Conservation (phyloP, 1,139 yeast genomes). For the Yamadazyma epiphylla region DNA sequence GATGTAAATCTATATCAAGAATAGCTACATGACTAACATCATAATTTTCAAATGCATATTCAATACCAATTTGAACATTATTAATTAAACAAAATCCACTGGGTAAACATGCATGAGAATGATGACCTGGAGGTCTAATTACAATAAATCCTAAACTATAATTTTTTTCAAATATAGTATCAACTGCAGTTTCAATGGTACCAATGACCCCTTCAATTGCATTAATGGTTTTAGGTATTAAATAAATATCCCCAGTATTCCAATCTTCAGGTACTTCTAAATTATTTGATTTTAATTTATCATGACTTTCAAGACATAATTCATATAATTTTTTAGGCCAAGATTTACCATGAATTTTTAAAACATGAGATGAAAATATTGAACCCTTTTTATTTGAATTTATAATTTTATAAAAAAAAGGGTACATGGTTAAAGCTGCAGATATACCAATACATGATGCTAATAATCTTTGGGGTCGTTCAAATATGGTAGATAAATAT, state of each 20-base stretch:
- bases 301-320: conserved; percentile 57
- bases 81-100: conserved; percentile 85
- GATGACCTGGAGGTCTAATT: conserved; percentile 87
- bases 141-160: conserved; percentile 64
- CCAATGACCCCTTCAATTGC: conserved; percentile 83
- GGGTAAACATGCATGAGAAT: conserved; percentile 80
- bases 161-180: conserved; percentile 41
- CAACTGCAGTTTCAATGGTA: conserved; percentile 72
- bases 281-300: conserved; percentile 50
- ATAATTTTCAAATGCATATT: conserved; percentile 65
- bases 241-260: conserved; percentile 82
- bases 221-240: conserved; percentile 61
- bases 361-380: conserved; percentile 56
- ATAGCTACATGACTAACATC: conserved; percentile 79
- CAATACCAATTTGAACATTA: conserved; percentile 79
- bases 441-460: conserved; percentile 78
- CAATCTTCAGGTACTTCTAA: conserved; percentile 78
- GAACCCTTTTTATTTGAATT: conserved; percentile 48
- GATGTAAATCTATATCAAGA: conserved; percentile 81
- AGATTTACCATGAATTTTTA: conserved; percentile 67
- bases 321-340: conserved; percentile 67
- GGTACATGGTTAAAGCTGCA: conserved; percentile 70
- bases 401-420: conserved; percentile 52
- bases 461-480: conserved; percentile 75
- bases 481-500: conserved; percentile 69